Base-by-base conservation (phyloP, 768 basidiomycete genomes). In the Leccinum imitatum region DNA sequence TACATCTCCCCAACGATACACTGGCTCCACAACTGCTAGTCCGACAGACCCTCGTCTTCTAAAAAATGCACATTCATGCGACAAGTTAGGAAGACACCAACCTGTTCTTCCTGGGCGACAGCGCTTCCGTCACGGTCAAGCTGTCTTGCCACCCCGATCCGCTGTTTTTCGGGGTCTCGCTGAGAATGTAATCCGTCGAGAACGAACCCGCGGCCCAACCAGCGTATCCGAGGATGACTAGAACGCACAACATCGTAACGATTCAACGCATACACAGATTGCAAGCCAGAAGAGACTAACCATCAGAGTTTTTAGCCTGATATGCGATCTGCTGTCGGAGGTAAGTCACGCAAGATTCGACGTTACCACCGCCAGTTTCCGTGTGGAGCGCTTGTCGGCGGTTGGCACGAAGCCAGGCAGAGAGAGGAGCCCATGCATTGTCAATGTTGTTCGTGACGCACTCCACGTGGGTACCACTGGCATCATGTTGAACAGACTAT, bases 201-300 rank as follows among this genome's bases (percentile, higher is more conserved):
- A 86, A 85, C 57, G 79, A 78, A 19, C 84, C 84, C 11, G 84
- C 85, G 27, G 81, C 74, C 85, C 84, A 86, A 30, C 82, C 79
- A 27, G 81, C 69, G 63, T 11, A 85, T 19, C 85, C 85, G 17
- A 84, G 71, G 69, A 82, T 41, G 39, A 41, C 39, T 41, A 8
- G 39, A 41, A 41, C 39, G 8, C 37, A 23, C 23, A 23, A 23
- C 23, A 7, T 39, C 75, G 4, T 37, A 37, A 37, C 31, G 31
- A 1, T 31, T 41, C 39, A 41, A 8, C 39, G 17, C 39, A 2
- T n/a, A 41, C 39, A 80, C 80, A 80, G 44, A 14, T 31, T 21
- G 11, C 9, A 23, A 30, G 41, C 21, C 14, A 17, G 39, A 41
- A 62, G 30, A 10, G 8, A 59, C n/a, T 57, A 44, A 21, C 81